Evolutionary conservation across 345 rosid species (phyloP).

Genomic region (Punica granatum): DNA sequence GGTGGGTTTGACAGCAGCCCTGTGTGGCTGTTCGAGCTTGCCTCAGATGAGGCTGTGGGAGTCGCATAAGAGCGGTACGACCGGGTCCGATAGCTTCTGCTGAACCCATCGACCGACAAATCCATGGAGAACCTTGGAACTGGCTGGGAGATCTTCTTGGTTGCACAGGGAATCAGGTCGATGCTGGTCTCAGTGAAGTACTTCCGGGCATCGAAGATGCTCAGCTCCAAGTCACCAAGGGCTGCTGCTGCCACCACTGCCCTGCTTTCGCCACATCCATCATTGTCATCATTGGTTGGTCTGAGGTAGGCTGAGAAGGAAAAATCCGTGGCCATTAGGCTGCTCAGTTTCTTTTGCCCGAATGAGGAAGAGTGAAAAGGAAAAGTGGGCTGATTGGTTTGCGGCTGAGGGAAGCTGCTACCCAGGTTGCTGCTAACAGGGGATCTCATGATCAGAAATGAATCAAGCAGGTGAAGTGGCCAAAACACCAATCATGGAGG

Average conservation of each 20-base stretch:
- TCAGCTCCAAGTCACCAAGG: conserved; percentile 15
- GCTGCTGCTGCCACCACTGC: not conserved
- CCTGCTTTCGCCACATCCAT: not conserved
- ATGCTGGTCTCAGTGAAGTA: conserved; percentile 16
- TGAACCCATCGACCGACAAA: conserved; percentile 23
- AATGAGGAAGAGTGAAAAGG: conserved; percentile 5
- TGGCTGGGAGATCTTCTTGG: not conserved
- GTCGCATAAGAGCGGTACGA: conserved; percentile 28
- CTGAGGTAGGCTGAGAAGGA: conserved; percentile 5
- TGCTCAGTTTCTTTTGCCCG: not conserved
- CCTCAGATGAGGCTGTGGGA: conserved; percentile 49
- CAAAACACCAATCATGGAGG: conserved; percentile 13
- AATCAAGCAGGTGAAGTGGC: conserved; percentile 2
- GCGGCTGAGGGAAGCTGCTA: not conserved
- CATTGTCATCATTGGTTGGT: not conserved
- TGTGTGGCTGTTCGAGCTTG: conserved; percentile 47
- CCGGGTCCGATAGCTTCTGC: conserved; percentile 26
- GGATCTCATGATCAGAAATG: conserved; percentile 8
- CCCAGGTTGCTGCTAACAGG: conserved; percentile 4
- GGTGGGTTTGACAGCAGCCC: conserved; percentile 46
- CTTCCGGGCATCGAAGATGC: conserved; percentile 26
- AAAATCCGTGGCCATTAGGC: not conserved
- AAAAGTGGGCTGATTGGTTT: not conserved
- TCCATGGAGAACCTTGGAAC: conserved; percentile 25
- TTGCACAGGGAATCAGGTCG: not conserved